Conservation (phyloP, 192 early-diverging fungal genomes). For the Linnemannia elongata region DNA sequence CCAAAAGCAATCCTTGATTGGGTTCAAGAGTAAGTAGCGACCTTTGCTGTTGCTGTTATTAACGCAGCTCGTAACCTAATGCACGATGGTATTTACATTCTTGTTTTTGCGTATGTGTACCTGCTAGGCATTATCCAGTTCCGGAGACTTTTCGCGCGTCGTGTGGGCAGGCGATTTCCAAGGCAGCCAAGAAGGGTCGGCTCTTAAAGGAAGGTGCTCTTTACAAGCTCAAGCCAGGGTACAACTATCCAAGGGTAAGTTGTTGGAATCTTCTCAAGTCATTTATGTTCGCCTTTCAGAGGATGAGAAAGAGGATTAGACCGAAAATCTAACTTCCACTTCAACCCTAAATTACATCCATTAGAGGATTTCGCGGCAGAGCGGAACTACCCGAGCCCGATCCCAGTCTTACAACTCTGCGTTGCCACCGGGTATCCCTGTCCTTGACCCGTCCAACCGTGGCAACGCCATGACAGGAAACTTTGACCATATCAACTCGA, state of each 20-base stretch:
- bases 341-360: not conserved
- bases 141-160: conserved; percentile 61
- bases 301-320: not conserved
- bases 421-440: conserved; percentile 20
- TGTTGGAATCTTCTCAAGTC: not conserved
- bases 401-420: conserved; percentile 45
- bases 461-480: not conserved
- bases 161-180: conserved; percentile 63
- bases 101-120: not conserved
- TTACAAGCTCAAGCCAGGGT: conserved; percentile 63
- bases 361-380: conserved; percentile 32
- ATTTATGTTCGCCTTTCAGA: not conserved
- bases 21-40: conserved; percentile 57
- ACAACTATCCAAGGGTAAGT: conserved; percentile 58
- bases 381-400: conserved; percentile 27
- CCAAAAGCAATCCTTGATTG: conserved; percentile 62
- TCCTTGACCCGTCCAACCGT: conserved; percentile 17
- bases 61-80: not conserved
- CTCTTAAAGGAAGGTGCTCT: conserved; percentile 58
- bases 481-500: conserved; percentile 26
- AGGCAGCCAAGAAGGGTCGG: conserved; percentile 64
- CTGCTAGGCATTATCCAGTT: conserved; percentile 57
- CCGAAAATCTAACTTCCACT: not conserved
- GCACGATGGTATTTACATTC: not conserved
- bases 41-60: not conserved